Base-by-base conservation (phyloP, 108 stramenopile species). In the Skeletonema marinoi region DNA sequence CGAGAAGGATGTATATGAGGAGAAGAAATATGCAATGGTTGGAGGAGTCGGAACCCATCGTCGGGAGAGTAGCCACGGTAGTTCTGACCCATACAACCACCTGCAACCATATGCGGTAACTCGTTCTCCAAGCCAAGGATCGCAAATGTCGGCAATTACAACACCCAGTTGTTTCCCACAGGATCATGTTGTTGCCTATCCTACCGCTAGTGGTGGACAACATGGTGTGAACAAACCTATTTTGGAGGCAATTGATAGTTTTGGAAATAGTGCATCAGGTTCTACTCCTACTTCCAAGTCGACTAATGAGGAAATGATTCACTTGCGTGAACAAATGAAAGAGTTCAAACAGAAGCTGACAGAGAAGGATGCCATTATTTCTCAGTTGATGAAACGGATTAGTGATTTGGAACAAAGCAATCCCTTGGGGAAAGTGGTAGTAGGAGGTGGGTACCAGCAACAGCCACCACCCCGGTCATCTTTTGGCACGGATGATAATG, bases 331-430 rank as follows among this genome's bases (percentile, higher is more conserved):
- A 63, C 73, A 74, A 58, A 32, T 80, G 21, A 29, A 38, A 32
- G 17, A 38, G 25, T 58, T 80, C 60, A 65, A 73, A 32, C 60
- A 73, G 71, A 74, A 70, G 51, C 48, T 80, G 38, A 73, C 69
- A 35, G 79, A 80, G 65, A 80, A 80, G 68, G 79, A 80, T 70
- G 79, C 79, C 13, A 80, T 80, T 25, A 74, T 80, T 31, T 65
- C 68, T 31, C 79, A 80, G 58, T 62, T 80, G 33, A 80, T 80
- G 73, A 80, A 70, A 46, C 67, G 79, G 12, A 80, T 80, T 62
- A 39, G 68, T 58, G 73, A 80, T 65, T 65, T 80, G 54, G 79
- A 80, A 63, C 21, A 56, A 56, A 7, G 25, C 5, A 19, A 56
- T 56, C n/a, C 21, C 19, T 25, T 56, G n/a, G 39, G 33, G 6